These are phyloP conservation scores for Fusarium sacchari DNA, from an alignment of 2,329 filamentous ascomycete species.

Conservation along the genomic window DNA sequence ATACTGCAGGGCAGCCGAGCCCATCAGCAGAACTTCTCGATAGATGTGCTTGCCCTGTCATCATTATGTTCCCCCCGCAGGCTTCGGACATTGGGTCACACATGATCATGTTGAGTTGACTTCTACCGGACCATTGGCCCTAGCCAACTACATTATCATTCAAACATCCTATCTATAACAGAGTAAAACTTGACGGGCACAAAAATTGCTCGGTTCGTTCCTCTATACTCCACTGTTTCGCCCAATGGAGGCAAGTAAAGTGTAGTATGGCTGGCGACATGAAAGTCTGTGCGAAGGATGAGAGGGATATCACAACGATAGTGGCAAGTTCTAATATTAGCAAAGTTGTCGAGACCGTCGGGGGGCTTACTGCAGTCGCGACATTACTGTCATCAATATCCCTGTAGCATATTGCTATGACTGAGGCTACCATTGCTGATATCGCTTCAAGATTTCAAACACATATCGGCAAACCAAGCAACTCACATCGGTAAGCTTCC, in stretches of 20 bases:
- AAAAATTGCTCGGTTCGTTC: neutral
- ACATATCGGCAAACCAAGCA: neutral
- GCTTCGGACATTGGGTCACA: neutral
- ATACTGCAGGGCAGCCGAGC: neutral
- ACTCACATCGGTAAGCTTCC: neutral
- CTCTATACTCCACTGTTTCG: neutral
- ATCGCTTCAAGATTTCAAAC: neutral
- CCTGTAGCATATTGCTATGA: conserved; percentile 3
- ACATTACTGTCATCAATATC: conserved; percentile 25
- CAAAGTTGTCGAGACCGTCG: conserved; percentile 15
- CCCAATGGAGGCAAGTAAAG: conserved; percentile 3
- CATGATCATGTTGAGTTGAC: neutral
- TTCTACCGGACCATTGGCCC: neutral
- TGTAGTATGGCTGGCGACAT: conserved; percentile 3
- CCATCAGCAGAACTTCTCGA: neutral
- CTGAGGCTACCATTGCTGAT: neutral
- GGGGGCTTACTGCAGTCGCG: conserved; percentile 16
- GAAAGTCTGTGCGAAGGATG: conserved; percentile 15
- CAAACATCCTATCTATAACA: neutral
- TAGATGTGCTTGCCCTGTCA: neutral
- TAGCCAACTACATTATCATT: neutral
- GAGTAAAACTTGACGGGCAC: neutral
- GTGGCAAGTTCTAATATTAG: conserved; percentile 34
- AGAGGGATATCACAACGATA: conserved; percentile 28
- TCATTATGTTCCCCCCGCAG: neutral